phyloP scores from a whole-genome alignment of 768 basidiomycete genomes.

The Infundibulicybe gibba region DNA sequence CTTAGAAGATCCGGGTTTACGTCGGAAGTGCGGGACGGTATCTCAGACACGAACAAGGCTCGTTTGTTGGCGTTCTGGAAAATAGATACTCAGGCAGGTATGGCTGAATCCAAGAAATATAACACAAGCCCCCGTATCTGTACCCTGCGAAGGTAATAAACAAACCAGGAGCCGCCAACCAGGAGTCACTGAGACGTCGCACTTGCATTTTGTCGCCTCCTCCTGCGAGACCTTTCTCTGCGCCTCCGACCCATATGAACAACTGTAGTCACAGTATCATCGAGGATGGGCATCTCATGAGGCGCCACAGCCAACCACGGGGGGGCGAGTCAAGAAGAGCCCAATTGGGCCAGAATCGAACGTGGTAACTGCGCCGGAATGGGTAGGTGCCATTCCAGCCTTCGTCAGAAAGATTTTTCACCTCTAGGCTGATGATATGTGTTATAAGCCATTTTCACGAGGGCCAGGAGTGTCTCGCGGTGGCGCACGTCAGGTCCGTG shows the following conservation, averaged over 20 bases:
- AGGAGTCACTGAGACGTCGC: too few species aligned
- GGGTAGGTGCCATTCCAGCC: constrained; percentile 50
- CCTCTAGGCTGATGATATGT: constrained; percentile 60
- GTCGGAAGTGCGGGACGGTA: too few species aligned
- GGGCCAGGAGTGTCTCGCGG: constrained; percentile 64
- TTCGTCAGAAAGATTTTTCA: constrained; percentile 43
- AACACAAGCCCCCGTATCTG: too few species aligned
- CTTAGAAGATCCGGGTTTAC: too few species aligned
- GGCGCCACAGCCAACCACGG: constrained; percentile 20
- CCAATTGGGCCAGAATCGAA: not conserved
- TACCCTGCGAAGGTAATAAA: too few species aligned
- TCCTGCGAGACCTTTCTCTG: too few species aligned
- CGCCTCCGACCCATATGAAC: constrained; percentile 29
- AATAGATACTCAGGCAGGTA: too few species aligned
- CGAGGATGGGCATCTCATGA: constrained; percentile 22
- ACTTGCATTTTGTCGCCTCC: too few species aligned
- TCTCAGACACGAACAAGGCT: too few species aligned
- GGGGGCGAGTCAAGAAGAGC: constrained; percentile 2
- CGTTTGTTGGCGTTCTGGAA: too few species aligned
- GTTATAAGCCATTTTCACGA: constrained; percentile 90
- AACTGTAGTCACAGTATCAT: constrained; percentile 32
- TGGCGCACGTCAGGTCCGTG: constrained; percentile 68
- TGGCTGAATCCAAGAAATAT: too few species aligned
- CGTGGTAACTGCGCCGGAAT: constrained; percentile 20
- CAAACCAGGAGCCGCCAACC: too few species aligned